phyloP scores from a whole-genome alignment of 2,329 filamentous ascomycete species.

The Seiridium unicorne region DNA sequence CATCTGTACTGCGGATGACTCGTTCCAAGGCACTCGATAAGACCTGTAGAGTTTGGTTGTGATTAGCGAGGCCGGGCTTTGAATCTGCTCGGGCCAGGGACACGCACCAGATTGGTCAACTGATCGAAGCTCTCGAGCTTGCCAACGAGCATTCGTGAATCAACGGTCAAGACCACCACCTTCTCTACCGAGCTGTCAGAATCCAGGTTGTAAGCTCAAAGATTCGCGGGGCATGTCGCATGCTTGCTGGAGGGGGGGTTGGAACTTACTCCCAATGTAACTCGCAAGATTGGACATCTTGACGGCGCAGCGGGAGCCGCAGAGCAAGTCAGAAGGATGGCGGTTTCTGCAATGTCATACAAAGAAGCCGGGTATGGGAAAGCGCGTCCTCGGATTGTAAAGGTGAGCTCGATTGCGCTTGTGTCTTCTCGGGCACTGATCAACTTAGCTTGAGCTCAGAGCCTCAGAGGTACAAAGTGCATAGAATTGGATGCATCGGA shows the following conservation, averaged over 20 bases:
- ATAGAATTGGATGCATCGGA: not conserved
- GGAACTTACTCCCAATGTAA: constrained; percentile 29
- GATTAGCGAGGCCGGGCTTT: too few relatives aligned
- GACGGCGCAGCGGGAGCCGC: not conserved
- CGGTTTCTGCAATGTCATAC: too few relatives aligned
- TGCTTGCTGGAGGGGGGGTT: not conserved
- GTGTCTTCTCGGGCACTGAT: too few relatives aligned
- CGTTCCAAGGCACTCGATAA: constrained; percentile 82
- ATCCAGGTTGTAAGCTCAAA: constrained; percentile 14
- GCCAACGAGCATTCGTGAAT: constrained; percentile 83
- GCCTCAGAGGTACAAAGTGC: not conserved
- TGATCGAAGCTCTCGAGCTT: constrained; percentile 85
- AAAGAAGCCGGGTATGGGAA: too few relatives aligned
- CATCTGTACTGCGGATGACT: constrained; percentile 82
- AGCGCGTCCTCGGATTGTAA: too few relatives aligned
- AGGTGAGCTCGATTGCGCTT: too few relatives aligned
- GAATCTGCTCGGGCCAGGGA: not conserved
- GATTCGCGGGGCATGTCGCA: not conserved
- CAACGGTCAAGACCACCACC: constrained; percentile 86
- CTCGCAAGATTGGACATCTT: constrained; percentile 29
- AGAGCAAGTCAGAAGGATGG: too few relatives aligned
- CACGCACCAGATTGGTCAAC: constrained; percentile 76
- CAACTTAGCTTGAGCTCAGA: not conserved
- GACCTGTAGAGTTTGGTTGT: constrained; percentile 49
- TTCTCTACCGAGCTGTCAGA: constrained; percentile 64